These are phyloP conservation scores for Rosa persica DNA, from an alignment of 306 rosid species.

Conservation along the genomic window DNA sequence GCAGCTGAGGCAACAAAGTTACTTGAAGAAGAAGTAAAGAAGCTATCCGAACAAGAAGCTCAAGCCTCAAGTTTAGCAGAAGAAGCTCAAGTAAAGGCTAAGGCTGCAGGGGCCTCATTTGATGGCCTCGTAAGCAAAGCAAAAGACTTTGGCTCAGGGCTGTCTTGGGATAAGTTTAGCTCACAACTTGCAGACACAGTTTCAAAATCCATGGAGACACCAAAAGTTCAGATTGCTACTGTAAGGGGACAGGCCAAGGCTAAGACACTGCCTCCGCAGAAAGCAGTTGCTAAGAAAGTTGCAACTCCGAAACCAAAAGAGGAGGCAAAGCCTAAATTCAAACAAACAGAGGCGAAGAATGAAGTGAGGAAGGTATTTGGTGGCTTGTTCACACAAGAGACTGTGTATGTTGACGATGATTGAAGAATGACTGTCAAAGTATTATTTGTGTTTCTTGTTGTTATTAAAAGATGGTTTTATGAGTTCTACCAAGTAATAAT, in stretches of 20 bases:
- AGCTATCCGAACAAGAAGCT: slow-evolving; percentile 53
- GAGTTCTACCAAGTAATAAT: slow-evolving; percentile 32
- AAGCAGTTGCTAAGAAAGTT: slow-evolving; percentile 53
- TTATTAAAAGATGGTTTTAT: slow-evolving; percentile 10
- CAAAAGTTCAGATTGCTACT: slow-evolving; percentile 73
- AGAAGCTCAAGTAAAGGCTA: slow-evolving; percentile 57
- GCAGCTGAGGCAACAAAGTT: slow-evolving; percentile 59
- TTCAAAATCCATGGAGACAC: slow-evolving; percentile 47
- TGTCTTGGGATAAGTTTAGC: slow-evolving; percentile 75
- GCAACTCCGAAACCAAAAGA: slow-evolving; percentile 39
- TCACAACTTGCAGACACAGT: slow-evolving; percentile 53
- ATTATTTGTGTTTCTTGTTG: slow-evolving; percentile 24
- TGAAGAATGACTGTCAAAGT: slow-evolving; percentile 22
- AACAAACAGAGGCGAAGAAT: slow-evolving; percentile 30
- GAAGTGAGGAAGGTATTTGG: slow-evolving; percentile 89
- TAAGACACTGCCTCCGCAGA: slow-evolving; percentile 48
- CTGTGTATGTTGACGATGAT: slow-evolving; percentile 85
- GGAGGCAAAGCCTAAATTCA: slow-evolving; percentile 37
- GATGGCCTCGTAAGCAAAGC: slow-evolving; percentile 63
- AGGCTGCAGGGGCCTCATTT: slow-evolving; percentile 52
- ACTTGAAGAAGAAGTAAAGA: slow-evolving; percentile 56
- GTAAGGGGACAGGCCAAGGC: slow-evolving; percentile 93
- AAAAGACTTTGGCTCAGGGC: slow-evolving; percentile 58
- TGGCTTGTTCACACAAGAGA: slow-evolving; percentile 90
- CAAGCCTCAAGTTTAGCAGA: slow-evolving; percentile 51